Base-by-base conservation (phyloP, 257 asterid genomes). In the Fraxinus americana region DNA sequence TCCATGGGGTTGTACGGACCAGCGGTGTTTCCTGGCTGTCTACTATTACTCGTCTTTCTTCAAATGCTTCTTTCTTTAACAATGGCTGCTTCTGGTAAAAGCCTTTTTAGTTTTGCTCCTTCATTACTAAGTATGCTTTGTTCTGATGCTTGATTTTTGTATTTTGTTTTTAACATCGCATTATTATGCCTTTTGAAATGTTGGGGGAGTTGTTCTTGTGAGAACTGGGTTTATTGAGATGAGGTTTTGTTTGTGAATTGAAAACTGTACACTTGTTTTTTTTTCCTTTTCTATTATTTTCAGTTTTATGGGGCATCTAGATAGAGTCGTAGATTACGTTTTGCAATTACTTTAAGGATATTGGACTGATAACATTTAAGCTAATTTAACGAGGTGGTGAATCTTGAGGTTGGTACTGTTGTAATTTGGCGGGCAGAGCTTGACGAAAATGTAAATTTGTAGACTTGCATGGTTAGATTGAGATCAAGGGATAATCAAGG, bases 11-110 rank as follows among this genome's bases (percentile, higher is more conserved):
- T 83, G 73, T 66, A 27, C 76, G 65, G 78, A 78, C 54, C 83
- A 67, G 38, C 83, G 70, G 74, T 75, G 32, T 83, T 85, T 76
- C 88, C 82, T 41, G 84, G 78, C 76, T 76, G 89, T 50, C 84
- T 77, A 39, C 75, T 70, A n/a, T 32, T 75, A 61, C 2, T 80
- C 50, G 19, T 86, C 71, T 72, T 89, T 79, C 86, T 88, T 74
- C 57, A 81, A 84, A 73, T 80, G 87, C 84, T 61, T 2, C 70
- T 85, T 84, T 54, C 84, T 72, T 69, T 19, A 10, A 52, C 88
- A 75, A 76, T 75, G 89, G 83, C 83, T 72, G 91, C 84, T 75
- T 70, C 82, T 54, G 97, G 97, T 92, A 73, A 83, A 83, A 80
- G 80, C 50, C 34, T 70, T 72, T 1, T n/a, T 34, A 3, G 39